Conservation (phyloP, 495 filamentous ascomycete species). For the Niebla homalea region DNA sequence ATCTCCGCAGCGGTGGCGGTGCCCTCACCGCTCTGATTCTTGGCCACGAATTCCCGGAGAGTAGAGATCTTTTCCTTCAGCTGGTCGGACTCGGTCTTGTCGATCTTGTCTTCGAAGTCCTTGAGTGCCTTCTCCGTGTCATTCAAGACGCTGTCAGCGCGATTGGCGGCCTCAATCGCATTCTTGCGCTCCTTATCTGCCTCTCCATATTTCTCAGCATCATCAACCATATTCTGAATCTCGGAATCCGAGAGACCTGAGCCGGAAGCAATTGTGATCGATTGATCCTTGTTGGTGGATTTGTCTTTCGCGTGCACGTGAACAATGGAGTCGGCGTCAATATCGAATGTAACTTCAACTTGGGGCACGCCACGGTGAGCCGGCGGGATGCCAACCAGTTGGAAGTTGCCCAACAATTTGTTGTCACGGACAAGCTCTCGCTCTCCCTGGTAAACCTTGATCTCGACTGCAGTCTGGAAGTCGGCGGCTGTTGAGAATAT, state of each 20-base stretch:
- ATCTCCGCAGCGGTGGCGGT: constrained; percentile 74
- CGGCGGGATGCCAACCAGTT: constrained; percentile 94
- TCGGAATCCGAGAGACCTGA: constrained; percentile 92
- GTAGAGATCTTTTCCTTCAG: constrained; percentile 87
- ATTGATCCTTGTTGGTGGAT: constrained; percentile 98
- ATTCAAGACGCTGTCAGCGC: constrained; percentile 88
- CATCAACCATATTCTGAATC: constrained; percentile 93
- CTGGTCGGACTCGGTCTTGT: constrained; percentile 87
- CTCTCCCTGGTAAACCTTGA: constrained; percentile 99
- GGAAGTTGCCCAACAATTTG: constrained; percentile 99
- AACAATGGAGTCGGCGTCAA: constrained; percentile 97
- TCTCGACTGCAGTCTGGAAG: constrained; percentile 99
- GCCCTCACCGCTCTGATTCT: constrained; percentile 89
- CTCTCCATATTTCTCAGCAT: constrained; percentile 93
- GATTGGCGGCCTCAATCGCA: constrained; percentile 90
- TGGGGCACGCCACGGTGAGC: constrained; percentile 97
- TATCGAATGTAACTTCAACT: constrained; percentile 98
- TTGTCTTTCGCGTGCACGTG: constrained; percentile 99
- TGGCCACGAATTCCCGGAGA: constrained; percentile 81
- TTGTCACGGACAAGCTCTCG: constrained; percentile 99
- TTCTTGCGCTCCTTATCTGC: constrained; percentile 93
- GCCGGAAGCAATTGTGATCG: constrained; percentile 96
- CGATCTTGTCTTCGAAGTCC: constrained; percentile 87
- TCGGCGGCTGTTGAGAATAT: constrained; percentile 97
- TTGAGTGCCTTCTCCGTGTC: constrained; percentile 98